Conservation (phyloP, 1,284 basidiomycete species). For the Inonotus obliquus region DNA sequence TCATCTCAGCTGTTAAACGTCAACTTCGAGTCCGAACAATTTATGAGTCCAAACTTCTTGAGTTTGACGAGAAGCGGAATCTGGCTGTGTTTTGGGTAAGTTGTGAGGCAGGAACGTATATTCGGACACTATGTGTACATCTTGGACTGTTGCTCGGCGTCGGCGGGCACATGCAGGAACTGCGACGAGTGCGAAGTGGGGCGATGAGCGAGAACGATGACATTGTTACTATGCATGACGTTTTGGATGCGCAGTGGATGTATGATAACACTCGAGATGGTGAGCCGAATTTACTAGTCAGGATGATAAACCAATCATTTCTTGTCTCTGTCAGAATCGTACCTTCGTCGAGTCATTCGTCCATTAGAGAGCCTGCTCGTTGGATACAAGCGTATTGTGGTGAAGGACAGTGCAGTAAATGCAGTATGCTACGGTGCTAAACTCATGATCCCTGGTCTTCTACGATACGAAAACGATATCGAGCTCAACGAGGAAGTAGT, state of each 20-base stretch:
- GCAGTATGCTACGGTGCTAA: slow-evolving; percentile 99
- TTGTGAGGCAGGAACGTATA: slow-evolving; percentile 98
- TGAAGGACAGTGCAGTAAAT: slow-evolving; percentile 99
- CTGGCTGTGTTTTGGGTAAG: slow-evolving; percentile 98
- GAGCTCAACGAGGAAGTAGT: slow-evolving; percentile 96
- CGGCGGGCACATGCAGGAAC: slow-evolving; percentile 99
- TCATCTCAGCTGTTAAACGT: slow-evolving; percentile 99
- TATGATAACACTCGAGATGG: slow-evolving; percentile 99
- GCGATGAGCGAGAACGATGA: slow-evolving; percentile 97
- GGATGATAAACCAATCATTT: slow-evolving; percentile 3
- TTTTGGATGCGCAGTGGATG: slow-evolving; percentile 97
- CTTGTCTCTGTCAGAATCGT: slow-evolving; percentile 66
- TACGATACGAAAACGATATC: slow-evolving; percentile 97
- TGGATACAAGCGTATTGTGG: slow-evolving; percentile 98
- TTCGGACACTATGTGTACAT: slow-evolving; percentile 97
- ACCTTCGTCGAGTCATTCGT: slow-evolving; percentile 91
- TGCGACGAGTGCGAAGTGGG: slow-evolving; percentile 91
- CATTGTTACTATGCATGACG: slow-evolving; percentile 99
- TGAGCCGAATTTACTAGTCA: slow-evolving; percentile 33
- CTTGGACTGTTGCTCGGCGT: slow-evolving; percentile 93
- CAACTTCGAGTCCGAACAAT: slow-evolving; percentile 98
- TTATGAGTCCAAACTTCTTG: slow-evolving; percentile 93
- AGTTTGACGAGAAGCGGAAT: slow-evolving; percentile 98
- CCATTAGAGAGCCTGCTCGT: slow-evolving; percentile 93
- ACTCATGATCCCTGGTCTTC: slow-evolving; percentile 98